phyloP scores from a whole-genome alignment of 805 yeast genomes.

The Blastobotrys attinorum region DNA sequence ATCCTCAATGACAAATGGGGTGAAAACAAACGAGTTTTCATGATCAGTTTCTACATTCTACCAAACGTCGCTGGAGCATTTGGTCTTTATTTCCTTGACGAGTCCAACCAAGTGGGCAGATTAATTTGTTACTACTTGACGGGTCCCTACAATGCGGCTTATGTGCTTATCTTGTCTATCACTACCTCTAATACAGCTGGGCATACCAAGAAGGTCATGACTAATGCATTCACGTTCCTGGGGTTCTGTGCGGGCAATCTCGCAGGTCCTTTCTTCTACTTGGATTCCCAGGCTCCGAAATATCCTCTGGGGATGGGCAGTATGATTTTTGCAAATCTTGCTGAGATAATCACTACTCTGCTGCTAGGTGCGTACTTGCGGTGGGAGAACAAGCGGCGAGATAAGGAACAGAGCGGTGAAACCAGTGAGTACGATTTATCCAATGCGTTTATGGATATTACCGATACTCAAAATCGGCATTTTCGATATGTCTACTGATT shows the following conservation, averaged over 20 bases:
- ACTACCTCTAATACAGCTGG: conserved; percentile 47
- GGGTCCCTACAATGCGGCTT: conserved; percentile 25
- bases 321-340: conserved; percentile 10
- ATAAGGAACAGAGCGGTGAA: conserved; percentile 2
- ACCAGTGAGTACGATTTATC: conserved; percentile 3
- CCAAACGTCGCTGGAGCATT: conserved; percentile 27
- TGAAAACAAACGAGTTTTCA: conserved; percentile 14
- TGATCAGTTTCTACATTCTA: conserved; percentile 31
- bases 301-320: conserved; percentile 23
- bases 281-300: conserved; percentile 8
- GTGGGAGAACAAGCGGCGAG: conserved; percentile 10
- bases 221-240: conserved; percentile 38
- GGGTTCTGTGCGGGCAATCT: conserved; percentile 49
- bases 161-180: conserved; percentile 10
- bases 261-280: conserved; percentile 41
- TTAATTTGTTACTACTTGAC: conserved; percentile 34
- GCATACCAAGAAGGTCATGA: conserved; percentile 46
- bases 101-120: conserved; percentile 28
- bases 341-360: conserved; percentile 20
- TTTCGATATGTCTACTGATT: conserved; percentile 11
- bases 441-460: conserved; percentile 10
- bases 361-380: conserved; percentile 4
- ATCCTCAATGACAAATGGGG: conserved; percentile 7
- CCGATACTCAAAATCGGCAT: conserved; percentile 12
- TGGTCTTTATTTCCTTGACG: conserved; percentile 37